Conservation (phyloP, 176 grass and related monocot genomes). For the Microstegium vimineum region DNA sequence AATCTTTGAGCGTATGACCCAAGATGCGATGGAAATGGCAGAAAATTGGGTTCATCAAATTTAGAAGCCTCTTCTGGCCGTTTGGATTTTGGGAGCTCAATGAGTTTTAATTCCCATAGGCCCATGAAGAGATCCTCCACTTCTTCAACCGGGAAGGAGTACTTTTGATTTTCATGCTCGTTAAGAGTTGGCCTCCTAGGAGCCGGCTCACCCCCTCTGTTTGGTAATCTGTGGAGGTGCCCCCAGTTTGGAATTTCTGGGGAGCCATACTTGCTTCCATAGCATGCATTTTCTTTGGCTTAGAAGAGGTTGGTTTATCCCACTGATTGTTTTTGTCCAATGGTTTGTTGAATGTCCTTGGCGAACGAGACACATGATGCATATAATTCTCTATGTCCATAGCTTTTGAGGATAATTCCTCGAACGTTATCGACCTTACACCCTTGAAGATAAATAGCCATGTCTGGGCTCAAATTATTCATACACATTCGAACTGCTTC, state of each 20-base stretch:
- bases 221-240: not conserved
- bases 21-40: not conserved
- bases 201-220: accelerated
- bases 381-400: not conserved
- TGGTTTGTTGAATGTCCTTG: no score
- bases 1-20: not conserved
- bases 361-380: not conserved
- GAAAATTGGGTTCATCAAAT: not conserved
- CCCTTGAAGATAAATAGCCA: not conserved
- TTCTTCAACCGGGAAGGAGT: no score
- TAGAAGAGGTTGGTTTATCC: no score
- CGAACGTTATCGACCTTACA: not conserved
- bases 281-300: not conserved
- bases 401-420: not conserved
- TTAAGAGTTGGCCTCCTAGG: not conserved
- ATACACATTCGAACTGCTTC: not conserved
- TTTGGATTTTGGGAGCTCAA: not conserved
- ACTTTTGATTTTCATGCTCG: no score
- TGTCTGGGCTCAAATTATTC: not conserved
- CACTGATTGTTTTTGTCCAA: no score
- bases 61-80: not conserved
- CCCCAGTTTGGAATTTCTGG: not conserved
- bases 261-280: not conserved
- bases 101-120: not conserved
- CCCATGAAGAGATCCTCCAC: no score